These are phyloP conservation scores for Polygonum maritimum DNA, from an alignment of 148 eudicot species.

Conservation along the genomic window DNA sequence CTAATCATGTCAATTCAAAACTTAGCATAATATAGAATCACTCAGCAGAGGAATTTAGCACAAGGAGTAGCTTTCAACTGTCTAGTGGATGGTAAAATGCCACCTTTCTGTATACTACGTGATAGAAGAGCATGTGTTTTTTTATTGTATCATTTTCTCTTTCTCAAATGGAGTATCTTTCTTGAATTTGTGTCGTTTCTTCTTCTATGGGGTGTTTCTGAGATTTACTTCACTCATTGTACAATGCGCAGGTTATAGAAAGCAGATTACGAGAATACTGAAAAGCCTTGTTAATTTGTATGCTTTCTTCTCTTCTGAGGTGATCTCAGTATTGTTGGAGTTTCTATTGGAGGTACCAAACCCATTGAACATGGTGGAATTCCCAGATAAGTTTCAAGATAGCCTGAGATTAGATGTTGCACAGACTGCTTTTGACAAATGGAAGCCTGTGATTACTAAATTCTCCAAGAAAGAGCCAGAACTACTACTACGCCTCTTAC, in stretches of 20 bases:
- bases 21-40: background rate
- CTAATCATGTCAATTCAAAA: background rate
- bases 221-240: background rate
- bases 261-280: conserved; percentile 40
- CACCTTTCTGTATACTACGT: background rate
- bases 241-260: conserved; percentile 52
- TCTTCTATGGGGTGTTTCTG: background rate
- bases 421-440: conserved; percentile 47
- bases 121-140: background rate
- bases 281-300: conserved; percentile 49
- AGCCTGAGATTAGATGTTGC: conserved; percentile 20
- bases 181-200: background rate
- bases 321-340: conserved; percentile 46
- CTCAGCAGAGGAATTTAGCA: background rate
- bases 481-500: conserved; percentile 50
- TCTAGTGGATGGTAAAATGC: background rate
- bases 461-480: conserved; percentile 67
- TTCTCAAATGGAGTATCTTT: background rate
- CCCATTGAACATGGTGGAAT: conserved; percentile 24
- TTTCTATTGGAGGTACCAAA: conserved; percentile 50
- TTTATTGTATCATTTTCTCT: background rate
- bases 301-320: conserved; percentile 63
- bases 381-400: conserved; percentile 25
- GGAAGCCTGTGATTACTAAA: conserved; percentile 68
- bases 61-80: background rate